These are phyloP conservation scores for Neofusicoccum sp. DNA, from an alignment of 2,329 filamentous ascomycete species.

Conservation along the genomic window DNA sequence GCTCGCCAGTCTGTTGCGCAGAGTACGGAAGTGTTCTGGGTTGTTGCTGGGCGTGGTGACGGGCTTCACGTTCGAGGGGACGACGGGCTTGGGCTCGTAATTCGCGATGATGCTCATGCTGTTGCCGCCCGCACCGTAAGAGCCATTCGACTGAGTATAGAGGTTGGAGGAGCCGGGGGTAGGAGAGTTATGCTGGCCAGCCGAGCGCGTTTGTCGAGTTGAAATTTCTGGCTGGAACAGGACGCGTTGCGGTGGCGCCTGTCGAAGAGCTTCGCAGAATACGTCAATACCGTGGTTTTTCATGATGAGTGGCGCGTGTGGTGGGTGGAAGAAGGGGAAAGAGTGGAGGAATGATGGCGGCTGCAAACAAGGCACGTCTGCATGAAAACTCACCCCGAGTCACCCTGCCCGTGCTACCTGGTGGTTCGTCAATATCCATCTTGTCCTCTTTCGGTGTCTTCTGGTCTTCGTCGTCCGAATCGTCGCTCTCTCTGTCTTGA, in stretches of 20 bases:
- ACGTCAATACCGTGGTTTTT: background rate
- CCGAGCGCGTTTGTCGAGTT: slow-evolving; percentile 65
- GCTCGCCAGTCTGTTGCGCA: slow-evolving; percentile 52
- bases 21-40: slow-evolving; percentile 66
- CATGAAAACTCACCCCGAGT: slow-evolving; percentile 36
- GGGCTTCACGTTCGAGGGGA: slow-evolving; percentile 69
- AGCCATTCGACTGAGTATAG: slow-evolving; percentile 39
- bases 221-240: slow-evolving; percentile 82
- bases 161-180: slow-evolving; percentile 37
- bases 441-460: slow-evolving; percentile 56
- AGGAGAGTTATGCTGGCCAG: slow-evolving; percentile 43
- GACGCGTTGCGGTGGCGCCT: slow-evolving; percentile 81
- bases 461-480: slow-evolving; percentile 44
- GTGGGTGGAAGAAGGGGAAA: background rate
- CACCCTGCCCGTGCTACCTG: slow-evolving; percentile 41
- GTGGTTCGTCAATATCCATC: slow-evolving; percentile 52
- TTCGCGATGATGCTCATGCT: slow-evolving; percentile 50
- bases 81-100: slow-evolving; percentile 68
- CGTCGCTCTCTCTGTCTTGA: slow-evolving; percentile 57
- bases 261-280: slow-evolving; percentile 61
- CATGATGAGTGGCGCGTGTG: background rate
- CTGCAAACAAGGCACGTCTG: background rate
- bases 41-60: slow-evolving; percentile 77
- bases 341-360: background rate
- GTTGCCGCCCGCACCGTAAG: slow-evolving; percentile 35